Percentiles rank a stretch among this genome's conserved stretches.
Conservation (phyloP, 257 asterid species). For the Linderniella brevidens region DNA sequence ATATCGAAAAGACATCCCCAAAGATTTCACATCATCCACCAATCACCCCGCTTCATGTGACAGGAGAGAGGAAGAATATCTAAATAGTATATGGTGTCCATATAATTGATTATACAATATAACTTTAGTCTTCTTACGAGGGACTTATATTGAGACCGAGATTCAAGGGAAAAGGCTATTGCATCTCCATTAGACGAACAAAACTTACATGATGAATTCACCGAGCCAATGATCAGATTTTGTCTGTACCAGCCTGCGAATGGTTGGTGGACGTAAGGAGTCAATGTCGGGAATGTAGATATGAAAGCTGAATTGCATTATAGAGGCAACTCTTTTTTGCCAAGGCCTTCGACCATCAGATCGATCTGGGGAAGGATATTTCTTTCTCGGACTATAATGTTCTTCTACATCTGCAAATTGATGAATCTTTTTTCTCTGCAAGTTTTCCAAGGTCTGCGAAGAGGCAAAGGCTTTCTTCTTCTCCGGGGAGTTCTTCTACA, state of each 20-base stretch:
- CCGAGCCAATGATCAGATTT: slow-evolving; percentile 58
- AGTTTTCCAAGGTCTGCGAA: slow-evolving; percentile 32
- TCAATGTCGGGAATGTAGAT: slow-evolving; percentile 50
- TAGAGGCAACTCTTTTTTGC: slow-evolving; percentile 34
- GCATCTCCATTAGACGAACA: slow-evolving; percentile 33
- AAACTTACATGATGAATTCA: slow-evolving; percentile 53
- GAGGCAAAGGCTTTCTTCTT: slow-evolving; percentile 31
- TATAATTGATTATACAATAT: too few species aligned
- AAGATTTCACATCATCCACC: slow-evolving; percentile 96
- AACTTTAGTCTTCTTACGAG: slow-evolving; percentile 13
- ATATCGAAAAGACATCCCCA: too few species aligned
- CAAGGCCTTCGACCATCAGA: slow-evolving; percentile 27
- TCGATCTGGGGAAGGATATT: slow-evolving; percentile 51
- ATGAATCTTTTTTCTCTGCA: too few species aligned
- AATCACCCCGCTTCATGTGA: slow-evolving; percentile 67
- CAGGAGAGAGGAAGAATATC: slow-evolving; percentile 43
- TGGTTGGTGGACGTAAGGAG: slow-evolving; percentile 60
- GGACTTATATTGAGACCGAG: slow-evolving; percentile 52
- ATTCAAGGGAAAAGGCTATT: slow-evolving; percentile 40
- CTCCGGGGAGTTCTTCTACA: too few species aligned
- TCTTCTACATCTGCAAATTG: too few species aligned
- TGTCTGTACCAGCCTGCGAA: slow-evolving; percentile 53
- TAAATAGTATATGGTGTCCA: slow-evolving; percentile 59
- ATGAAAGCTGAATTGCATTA: slow-evolving; percentile 50
- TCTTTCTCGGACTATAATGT: slow-evolving; percentile 27